phyloP scores from a whole-genome alignment of 164 flowering plant genomes.

The Vitis cinerea region DNA sequence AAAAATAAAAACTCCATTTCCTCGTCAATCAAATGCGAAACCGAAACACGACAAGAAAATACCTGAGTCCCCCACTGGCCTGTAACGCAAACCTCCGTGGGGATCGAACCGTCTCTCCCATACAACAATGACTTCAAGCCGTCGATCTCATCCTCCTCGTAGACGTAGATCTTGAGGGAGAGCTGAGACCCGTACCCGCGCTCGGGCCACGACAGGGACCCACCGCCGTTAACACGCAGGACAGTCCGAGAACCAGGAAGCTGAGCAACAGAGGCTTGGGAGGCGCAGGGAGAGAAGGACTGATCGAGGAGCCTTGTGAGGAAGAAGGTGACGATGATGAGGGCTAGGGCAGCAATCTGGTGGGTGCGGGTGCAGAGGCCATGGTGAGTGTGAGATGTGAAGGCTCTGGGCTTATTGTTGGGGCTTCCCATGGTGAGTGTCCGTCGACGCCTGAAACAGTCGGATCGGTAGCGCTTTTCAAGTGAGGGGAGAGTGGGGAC shows the following conservation, averaged over 20 bases:
- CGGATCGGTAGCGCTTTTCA: too few relatives aligned
- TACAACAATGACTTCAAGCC: slow-evolving; percentile 66
- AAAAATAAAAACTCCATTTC: too few relatives aligned
- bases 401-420: slow-evolving; percentile 22
- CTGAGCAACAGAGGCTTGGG: neutral
- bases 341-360: slow-evolving; percentile 71
- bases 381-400: slow-evolving; percentile 19
- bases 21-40: too few relatives aligned
- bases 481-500: too few relatives aligned
- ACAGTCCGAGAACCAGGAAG: neutral
- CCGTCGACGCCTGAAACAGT: too few relatives aligned
- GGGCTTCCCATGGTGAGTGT: slow-evolving; percentile 20
- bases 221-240: slow-evolving; percentile 20
- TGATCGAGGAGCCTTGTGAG: slow-evolving; percentile 64
- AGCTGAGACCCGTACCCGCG: slow-evolving; percentile 64
- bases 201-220: slow-evolving; percentile 52
- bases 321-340: slow-evolving; percentile 68
- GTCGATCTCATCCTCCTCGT: slow-evolving; percentile 80
- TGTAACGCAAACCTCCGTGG: slow-evolving; percentile 53
- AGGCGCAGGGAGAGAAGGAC: slow-evolving; percentile 20
- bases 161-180: slow-evolving; percentile 78
- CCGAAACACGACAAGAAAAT: neutral
- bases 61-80: slow-evolving; percentile 99
- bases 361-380: slow-evolving; percentile 65
- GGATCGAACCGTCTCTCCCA: slow-evolving; percentile 70